phyloP scores from a whole-genome alignment of 768 basidiomycete species.

The Tricholoma bakamatsutake region DNA sequence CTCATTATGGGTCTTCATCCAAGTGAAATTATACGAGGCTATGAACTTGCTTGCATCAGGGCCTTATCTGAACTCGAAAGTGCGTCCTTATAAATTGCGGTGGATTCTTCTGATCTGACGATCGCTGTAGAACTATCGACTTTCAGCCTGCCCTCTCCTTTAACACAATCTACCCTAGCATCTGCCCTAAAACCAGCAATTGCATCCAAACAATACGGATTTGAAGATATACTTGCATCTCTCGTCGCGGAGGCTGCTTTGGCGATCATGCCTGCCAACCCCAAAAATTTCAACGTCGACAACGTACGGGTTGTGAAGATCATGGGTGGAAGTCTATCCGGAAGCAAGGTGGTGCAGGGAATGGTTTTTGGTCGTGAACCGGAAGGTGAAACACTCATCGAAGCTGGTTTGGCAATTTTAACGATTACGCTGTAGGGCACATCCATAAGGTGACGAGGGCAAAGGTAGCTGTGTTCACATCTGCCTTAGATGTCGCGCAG shows the following conservation, averaged over 20 bases:
- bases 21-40: conserved; percentile 91
- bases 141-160: conserved; percentile 62
- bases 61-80: conserved; percentile 86
- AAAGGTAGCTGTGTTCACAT: conserved; percentile 96
- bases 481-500: conserved; percentile 87
- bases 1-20: conserved; percentile 97
- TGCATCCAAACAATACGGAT: conserved; percentile 96
- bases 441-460: conserved; percentile 79
- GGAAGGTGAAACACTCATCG: conserved; percentile 54
- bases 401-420: background rate
- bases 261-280: conserved; percentile 84
- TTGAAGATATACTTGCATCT: conserved; percentile 72
- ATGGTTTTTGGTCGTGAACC: conserved; percentile 99
- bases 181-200: conserved; percentile 85
- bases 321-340: conserved; percentile 85
- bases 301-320: conserved; percentile 98
- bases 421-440: conserved; percentile 40
- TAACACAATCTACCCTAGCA: conserved; percentile 62
- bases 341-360: conserved; percentile 86
- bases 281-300: conserved; percentile 95
- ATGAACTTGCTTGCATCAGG: conserved; percentile 84
- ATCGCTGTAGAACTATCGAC: conserved; percentile 56
- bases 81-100: conserved; percentile 35
- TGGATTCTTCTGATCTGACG: conserved; percentile 7
- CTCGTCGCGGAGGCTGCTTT: conserved; percentile 93